phyloP scores from a whole-genome alignment of 331 rosid species.

The Malus hybrid region DNA sequence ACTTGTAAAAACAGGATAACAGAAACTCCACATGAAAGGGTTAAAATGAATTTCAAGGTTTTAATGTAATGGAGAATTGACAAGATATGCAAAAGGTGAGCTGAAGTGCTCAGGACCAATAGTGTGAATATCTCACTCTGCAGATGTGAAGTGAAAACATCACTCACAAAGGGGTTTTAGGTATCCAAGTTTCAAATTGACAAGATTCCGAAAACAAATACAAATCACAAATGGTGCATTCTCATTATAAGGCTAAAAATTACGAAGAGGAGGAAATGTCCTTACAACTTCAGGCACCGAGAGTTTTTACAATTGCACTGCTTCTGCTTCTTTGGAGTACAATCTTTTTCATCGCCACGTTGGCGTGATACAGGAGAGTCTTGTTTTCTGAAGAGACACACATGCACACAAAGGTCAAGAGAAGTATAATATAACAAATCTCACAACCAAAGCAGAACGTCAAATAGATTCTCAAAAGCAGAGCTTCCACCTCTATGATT shows the following conservation, averaged over 20 bases:
- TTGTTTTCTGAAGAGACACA: slow-evolving; percentile 43
- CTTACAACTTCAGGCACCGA: slow-evolving; percentile 76
- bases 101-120: not conserved
- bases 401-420: slow-evolving; percentile 8
- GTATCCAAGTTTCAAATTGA: not conserved
- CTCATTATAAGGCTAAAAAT: not conserved
- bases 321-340: slow-evolving; percentile 65
- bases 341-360: slow-evolving; percentile 34
- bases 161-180: not conserved
- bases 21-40: not conserved
- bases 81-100: not conserved
- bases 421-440: not conserved
- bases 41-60: not conserved
- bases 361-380: slow-evolving; percentile 49
- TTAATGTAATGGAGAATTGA: not conserved
- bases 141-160: not conserved
- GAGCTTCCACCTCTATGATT: not conserved
- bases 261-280: slow-evolving; percentile 4
- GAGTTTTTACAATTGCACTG: slow-evolving; percentile 79
- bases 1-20: not conserved
- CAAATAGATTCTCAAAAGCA: not conserved
- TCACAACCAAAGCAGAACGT: not conserved
- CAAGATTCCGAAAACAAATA: not conserved
- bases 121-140: not conserved
- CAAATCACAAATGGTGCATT: not conserved